These are phyloP conservation scores for Trichocladium antarcticum DNA, from an alignment of 495 filamentous ascomycete genomes.

Conservation along the genomic window DNA sequence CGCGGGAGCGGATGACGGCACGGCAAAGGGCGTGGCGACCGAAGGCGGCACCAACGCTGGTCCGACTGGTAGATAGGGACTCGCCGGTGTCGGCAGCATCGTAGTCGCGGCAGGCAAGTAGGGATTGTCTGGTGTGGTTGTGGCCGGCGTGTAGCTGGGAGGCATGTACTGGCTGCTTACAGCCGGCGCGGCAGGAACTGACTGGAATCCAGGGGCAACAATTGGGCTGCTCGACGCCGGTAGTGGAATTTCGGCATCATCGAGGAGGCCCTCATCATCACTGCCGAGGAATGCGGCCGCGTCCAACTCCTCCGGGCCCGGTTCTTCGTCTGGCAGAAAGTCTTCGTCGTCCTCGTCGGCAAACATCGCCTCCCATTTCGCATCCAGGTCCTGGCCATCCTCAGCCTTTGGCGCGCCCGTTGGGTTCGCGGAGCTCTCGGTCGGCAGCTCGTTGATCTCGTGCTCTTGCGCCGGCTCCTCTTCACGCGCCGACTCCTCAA, in stretches of 20 bases:
- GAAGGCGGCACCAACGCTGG: conserved; percentile 19
- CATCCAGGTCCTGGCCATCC: conserved; percentile 48
- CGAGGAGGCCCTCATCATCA: conserved; percentile 64
- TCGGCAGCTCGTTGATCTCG: not conserved
- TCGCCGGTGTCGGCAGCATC: conserved; percentile 23
- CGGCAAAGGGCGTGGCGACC: conserved; percentile 23
- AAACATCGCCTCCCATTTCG: conserved; percentile 74
- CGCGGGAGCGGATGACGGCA: conserved; percentile 33
- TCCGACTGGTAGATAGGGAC: conserved; percentile 25
- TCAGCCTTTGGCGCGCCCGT: conserved; percentile 20
- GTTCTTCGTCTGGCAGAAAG: conserved; percentile 35
- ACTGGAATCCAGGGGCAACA: conserved; percentile 5
- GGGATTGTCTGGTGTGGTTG: conserved; percentile 6
- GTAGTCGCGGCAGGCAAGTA: conserved; percentile 20
- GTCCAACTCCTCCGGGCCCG: conserved; percentile 35
- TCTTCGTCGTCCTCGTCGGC: conserved; percentile 69
- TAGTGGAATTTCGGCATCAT: conserved; percentile 36
- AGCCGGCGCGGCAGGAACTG: conserved; percentile 2
- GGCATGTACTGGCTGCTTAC: conserved; percentile 31
- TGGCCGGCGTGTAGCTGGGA: conserved; percentile 7
- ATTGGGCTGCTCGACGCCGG: conserved; percentile 10
- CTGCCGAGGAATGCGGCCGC: conserved; percentile 51
- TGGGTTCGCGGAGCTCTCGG: not conserved
- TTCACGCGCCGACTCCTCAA: conserved; percentile 20
- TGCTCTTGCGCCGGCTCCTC: conserved; percentile 7